A percentile compares a stretch with the other conserved stretches of the same genome.
These are phyloP conservation scores for Plenodomus tracheiphilus DNA, from an alignment of 2,329 filamentous ascomycete genomes.

Conservation along the genomic window DNA sequence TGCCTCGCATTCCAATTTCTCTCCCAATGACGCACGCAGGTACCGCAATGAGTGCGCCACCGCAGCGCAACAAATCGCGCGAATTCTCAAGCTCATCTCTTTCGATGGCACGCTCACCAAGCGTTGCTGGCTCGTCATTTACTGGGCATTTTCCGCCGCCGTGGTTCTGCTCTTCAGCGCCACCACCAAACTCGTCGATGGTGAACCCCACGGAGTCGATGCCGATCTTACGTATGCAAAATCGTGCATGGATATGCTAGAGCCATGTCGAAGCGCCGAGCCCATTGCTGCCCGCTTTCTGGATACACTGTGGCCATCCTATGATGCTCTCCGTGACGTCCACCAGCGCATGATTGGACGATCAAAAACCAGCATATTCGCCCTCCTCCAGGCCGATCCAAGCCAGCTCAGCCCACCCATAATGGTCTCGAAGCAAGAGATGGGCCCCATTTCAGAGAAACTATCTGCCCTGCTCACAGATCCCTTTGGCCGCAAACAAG, in stretches of 20 bases:
- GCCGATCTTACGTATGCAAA: constrained; percentile 39
- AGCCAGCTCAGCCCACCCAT: constrained; percentile 30
- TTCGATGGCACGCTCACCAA: constrained; percentile 41
- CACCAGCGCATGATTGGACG: constrained; percentile 36
- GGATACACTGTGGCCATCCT: constrained; percentile 39
- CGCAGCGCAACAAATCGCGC: constrained; percentile 42
- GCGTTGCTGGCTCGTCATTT: constrained; percentile 46
- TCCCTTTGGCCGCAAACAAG: constrained; percentile 42
- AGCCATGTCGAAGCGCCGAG: constrained; percentile 34
- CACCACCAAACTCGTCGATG: constrained; percentile 40
- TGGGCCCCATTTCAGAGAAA: constrained; percentile 42
- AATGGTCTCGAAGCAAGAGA: constrained; percentile 36
- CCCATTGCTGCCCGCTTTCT: constrained; percentile 40
- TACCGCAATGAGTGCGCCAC: constrained; percentile 39
- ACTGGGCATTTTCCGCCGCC: constrained; percentile 43
- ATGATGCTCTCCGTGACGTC: constrained; percentile 37
- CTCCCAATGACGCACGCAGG: constrained; percentile 28
- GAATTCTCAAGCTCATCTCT: constrained; percentile 38
- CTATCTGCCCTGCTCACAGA: constrained; percentile 38
- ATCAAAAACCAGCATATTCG: constrained; percentile 42
- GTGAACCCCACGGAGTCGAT: constrained; percentile 32
- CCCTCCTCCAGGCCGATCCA: constrained; percentile 33
- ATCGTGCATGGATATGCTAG: constrained; percentile 42
- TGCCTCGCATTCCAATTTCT: constrained; percentile 26
- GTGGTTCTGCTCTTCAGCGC: constrained; percentile 42